Base-by-base conservation (phyloP, 306 rosid species). In the Lagenaria siceraria region DNA sequence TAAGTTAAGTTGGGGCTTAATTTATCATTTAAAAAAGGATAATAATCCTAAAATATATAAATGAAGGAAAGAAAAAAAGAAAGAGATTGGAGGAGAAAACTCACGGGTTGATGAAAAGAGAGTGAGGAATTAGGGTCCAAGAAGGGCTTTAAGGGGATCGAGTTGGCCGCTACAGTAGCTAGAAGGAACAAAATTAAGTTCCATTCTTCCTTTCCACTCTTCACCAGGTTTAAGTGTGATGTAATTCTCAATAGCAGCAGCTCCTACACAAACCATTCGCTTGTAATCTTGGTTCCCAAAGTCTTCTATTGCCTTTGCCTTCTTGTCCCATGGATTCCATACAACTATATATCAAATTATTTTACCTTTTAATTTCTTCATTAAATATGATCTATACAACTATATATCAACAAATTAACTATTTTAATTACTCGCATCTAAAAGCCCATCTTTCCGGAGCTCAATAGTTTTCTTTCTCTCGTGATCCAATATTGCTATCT, bases 321-420 rank as follows among this genome's bases (percentile, higher is more conserved):
- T 92, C 81, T 92, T 92, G 61, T 90, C 96, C 97, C 97, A 92
- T 0, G 96, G 96, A 72, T 92, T 92, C 96, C 94, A 92, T 40
- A 92, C 90, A 82, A 85, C 97, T 92, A 77, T 19, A 38, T 2
- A 14, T n/a, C n/a, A n/a, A n/a, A n/a, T n/a, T n/a, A n/a, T n/a
- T n/a, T n/a, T n/a, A n/a, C n/a, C n/a, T n/a, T n/a, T n/a, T n/a
- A n/a, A n/a, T n/a, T n/a, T n/a, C n/a, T n/a, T n/a, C n/a, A n/a
- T n/a, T n/a, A n/a, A n/a, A n/a, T n/a, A n/a, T n/a, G n/a, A n/a
- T 92, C 96, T 92, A 92, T 40, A 92, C 90, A 82, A 85, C 97
- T 92, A 77, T 19, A 38, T 2, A 14, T n/a, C n/a, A n/a, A n/a
- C n/a, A n/a, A n/a, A n/a, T n/a, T n/a, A n/a, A n/a, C 8, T 36